These are phyloP conservation scores for Rhododendron simsii DNA, from an alignment of 148 eudicot species.

Conservation along the genomic window DNA sequence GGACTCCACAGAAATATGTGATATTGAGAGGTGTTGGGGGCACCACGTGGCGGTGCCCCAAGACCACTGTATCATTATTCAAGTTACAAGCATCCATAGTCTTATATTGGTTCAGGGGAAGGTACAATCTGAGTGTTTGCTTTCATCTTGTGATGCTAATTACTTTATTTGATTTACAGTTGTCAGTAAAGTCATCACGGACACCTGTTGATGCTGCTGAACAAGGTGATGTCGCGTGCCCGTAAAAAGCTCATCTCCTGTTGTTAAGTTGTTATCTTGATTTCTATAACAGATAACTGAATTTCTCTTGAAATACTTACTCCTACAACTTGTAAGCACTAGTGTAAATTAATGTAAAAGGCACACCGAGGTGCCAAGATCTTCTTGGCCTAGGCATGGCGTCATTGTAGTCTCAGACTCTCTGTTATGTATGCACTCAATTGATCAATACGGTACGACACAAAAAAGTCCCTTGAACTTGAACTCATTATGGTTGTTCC, in stretches of 20 bases:
- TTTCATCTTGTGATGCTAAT: conserved; percentile 17
- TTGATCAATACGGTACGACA: not conserved
- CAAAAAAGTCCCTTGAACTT: not conserved
- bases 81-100: not conserved
- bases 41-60: not conserved
- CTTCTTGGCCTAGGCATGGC: not conserved
- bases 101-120: not conserved
- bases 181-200: conserved; percentile 59
- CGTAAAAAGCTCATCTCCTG: conserved; percentile 14
- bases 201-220: conserved; percentile 56
- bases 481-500: not conserved
- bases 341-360: not conserved
- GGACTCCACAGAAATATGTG: not conserved
- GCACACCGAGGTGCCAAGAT: not conserved
- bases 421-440: not conserved
- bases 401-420: not conserved
- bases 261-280: conserved; percentile 17
- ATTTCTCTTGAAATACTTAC: not conserved
- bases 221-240: conserved; percentile 59
- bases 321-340: not conserved
- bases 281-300: conserved; percentile 1
- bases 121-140: not conserved
- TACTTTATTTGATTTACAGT: conserved; percentile 42
- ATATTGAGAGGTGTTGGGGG: not conserved
- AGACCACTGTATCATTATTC: not conserved